Percentiles rank a stretch among this genome's conserved stretches.
These are phyloP conservation scores for Cystobasidiaceae sp. DNA, from an alignment of 1,284 basidiomycete species.

Conservation along the genomic window DNA sequence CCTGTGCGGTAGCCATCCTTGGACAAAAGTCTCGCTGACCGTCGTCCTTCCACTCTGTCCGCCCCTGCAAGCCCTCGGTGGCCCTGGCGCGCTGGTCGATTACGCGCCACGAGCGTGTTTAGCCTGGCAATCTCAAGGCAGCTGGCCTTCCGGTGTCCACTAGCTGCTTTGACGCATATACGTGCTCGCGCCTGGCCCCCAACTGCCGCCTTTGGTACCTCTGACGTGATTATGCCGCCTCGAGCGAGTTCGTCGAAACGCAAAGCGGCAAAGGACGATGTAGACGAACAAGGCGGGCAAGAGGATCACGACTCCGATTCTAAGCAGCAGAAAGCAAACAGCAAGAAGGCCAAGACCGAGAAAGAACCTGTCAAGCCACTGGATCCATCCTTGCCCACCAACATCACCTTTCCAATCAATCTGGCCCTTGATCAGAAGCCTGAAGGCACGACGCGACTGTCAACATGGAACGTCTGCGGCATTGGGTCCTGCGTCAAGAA, in stretches of 20 bases:
- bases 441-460: constrained; percentile 33
- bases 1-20: constrained; percentile 2
- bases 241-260: constrained; percentile 8
- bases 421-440: constrained; percentile 26
- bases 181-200: no score
- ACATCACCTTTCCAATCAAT: constrained; percentile 38
- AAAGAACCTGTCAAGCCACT: constrained; percentile 40
- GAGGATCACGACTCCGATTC: constrained; percentile 3
- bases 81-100: no score
- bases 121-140: no score
- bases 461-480: constrained; percentile 40
- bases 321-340: constrained; percentile 4
- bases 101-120: no score
- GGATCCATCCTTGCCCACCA: constrained; percentile 38
- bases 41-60: no score
- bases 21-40: no score
- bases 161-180: no score
- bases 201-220: not conserved
- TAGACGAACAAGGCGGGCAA: constrained; percentile 4
- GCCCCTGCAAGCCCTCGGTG: no score
- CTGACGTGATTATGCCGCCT: constrained; percentile 18
- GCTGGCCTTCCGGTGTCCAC: no score
- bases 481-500: constrained; percentile 40
- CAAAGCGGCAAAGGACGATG: constrained; percentile 3
- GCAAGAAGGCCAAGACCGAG: constrained; percentile 32